Evolutionary conservation across 345 rosid species (phyloP).

Genomic region (Hibiscus tridactylites): DNA sequence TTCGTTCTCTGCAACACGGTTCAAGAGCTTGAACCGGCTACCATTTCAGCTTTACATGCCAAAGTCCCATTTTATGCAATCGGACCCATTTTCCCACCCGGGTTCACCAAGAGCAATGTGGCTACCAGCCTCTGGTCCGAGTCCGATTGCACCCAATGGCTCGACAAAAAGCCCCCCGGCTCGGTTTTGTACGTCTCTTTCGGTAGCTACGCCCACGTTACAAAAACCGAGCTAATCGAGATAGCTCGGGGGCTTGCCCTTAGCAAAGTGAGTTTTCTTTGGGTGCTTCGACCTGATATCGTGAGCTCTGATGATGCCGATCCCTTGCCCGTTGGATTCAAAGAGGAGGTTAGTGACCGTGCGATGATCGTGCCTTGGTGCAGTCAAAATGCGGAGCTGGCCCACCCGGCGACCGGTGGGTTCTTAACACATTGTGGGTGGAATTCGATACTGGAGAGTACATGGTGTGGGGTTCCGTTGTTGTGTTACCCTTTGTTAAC

Average conservation of each 20-base stretch:
- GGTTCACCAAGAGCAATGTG: conserved; percentile 31
- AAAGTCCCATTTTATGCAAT: conserved; percentile 48
- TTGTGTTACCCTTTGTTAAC: conserved; percentile 63
- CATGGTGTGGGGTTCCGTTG: conserved; percentile 67
- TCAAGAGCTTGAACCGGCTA: conserved; percentile 48
- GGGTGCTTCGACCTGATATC: conserved; percentile 79
- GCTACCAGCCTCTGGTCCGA: conserved; percentile 80
- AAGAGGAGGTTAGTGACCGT: conserved; percentile 31
- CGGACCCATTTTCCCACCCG: conserved; percentile 66
- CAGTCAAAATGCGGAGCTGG: conserved; percentile 43
- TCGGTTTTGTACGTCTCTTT: conserved; percentile 72
- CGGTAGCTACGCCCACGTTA: conserved; percentile 73
- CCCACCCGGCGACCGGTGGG: conserved; percentile 64
- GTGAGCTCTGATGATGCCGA: conserved; percentile 54
- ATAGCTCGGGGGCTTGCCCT: conserved; percentile 52
- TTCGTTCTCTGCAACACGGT: conserved; percentile 68
- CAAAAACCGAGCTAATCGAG: conserved; percentile 39
- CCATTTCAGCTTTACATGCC: conserved; percentile 38
- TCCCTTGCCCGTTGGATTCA: conserved; percentile 47
- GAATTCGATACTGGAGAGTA: conserved; percentile 65
- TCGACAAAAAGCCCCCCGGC: conserved; percentile 42
- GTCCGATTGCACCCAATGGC: conserved; percentile 79
- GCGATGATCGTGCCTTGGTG: conserved; percentile 72
- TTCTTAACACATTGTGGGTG: conserved; percentile 83
- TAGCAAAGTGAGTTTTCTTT: conserved; percentile 56